These are phyloP conservation scores for Begonia peltatifolia DNA, from an alignment of 306 rosid genomes.

Conservation along the genomic window DNA sequence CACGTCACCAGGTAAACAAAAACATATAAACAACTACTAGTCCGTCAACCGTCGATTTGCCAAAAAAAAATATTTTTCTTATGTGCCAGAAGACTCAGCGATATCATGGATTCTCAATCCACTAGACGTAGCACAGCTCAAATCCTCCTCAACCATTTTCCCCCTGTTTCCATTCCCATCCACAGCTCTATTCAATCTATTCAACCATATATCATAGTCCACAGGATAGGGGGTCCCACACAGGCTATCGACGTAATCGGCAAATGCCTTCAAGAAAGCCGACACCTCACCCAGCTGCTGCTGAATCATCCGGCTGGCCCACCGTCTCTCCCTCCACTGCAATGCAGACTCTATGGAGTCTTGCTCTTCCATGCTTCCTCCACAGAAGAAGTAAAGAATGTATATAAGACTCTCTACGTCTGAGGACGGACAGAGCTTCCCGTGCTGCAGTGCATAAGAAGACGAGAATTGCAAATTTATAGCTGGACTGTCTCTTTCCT, in stretches of 20 bases:
- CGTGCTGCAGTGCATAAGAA: conserved; percentile 84
- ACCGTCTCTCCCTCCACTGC: conserved; percentile 82
- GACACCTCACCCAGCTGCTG: conserved; percentile 75
- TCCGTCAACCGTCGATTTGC: no score
- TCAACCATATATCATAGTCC: conserved; percentile 77
- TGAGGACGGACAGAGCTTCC: conserved; percentile 88
- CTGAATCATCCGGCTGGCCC: conserved; percentile 62
- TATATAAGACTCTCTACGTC: conserved; percentile 87
- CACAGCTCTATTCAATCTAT: conserved; percentile 56
- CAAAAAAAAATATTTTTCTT: conserved; percentile 14
- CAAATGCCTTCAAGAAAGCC: conserved; percentile 74
- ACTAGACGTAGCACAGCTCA: conserved; percentile 6
- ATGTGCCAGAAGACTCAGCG: conserved; percentile 77
- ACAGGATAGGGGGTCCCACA: conserved; percentile 86
- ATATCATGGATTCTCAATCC: conserved; percentile 54
- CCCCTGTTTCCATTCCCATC: conserved; percentile 57
- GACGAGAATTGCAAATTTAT: conserved; percentile 80
- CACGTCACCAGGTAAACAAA: no score
- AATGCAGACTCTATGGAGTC: conserved; percentile 89
- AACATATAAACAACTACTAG: no score
- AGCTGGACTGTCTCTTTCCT: conserved; percentile 84
- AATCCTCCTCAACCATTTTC: conserved; percentile 54
- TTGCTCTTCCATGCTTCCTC: conserved; percentile 55
- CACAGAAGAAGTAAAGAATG: conserved; percentile 44
- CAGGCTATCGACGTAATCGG: conserved; percentile 87